phyloP scores from a whole-genome alignment of 345 rosid genomes.

The Isatis tinctoria region DNA sequence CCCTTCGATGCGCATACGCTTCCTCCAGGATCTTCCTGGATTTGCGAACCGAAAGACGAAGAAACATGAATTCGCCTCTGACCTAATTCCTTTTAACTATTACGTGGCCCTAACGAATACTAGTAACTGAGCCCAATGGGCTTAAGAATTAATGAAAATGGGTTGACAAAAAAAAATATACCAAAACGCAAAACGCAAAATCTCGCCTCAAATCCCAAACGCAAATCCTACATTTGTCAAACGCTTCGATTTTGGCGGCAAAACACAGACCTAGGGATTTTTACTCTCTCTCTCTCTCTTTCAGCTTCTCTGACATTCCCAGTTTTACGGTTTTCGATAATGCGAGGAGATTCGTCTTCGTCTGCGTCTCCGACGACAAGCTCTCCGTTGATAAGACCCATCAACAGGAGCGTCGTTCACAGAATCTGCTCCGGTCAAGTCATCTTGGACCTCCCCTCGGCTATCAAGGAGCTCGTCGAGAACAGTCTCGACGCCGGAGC shows the following conservation, averaged over 20 bases:
- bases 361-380: conserved; percentile 18
- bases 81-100: too few relatives aligned
- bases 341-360: conserved; percentile 33
- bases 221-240: not conserved
- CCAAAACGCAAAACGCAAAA: not conserved
- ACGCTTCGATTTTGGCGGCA: conserved; percentile 26
- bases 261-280: not conserved
- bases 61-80: too few relatives aligned
- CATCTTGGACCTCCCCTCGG: conserved; percentile 86
- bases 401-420: conserved; percentile 72
- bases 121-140: not conserved
- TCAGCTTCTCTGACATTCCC: not conserved
- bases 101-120: too few relatives aligned
- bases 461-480: conserved; percentile 95
- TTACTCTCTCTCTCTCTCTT: not conserved
- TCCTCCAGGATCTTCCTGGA: too few relatives aligned
- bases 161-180: not conserved
- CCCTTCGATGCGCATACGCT: too few relatives aligned
- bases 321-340: conserved; percentile 16
- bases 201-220: not conserved
- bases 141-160: not conserved
- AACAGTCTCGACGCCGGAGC: conserved; percentile 98
- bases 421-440: conserved; percentile 93
- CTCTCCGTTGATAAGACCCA: conserved; percentile 56
- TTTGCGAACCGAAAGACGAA: too few relatives aligned